Conservation (phyloP, 2,329 filamentous ascomycete species). For the Talaromyces marneffei region DNA sequence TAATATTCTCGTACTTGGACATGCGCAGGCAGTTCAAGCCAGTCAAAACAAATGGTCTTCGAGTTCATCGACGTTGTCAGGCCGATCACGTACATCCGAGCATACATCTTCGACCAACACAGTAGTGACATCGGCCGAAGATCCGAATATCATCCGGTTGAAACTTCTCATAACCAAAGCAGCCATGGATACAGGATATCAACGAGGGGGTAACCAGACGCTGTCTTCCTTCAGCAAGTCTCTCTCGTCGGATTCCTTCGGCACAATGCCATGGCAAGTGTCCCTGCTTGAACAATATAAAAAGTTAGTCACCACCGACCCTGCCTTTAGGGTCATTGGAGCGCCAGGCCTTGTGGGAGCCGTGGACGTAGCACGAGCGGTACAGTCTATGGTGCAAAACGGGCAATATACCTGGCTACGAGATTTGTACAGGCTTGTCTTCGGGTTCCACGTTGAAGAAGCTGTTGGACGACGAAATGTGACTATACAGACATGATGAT, state of each 20-base stretch:
- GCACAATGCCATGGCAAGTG: constrained; percentile 62
- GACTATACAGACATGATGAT: constrained; percentile 29
- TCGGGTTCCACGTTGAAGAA: constrained; percentile 77
- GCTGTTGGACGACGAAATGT: constrained; percentile 61
- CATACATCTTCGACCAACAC: constrained; percentile 43
- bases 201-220: constrained; percentile 52
- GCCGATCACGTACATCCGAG: constrained; percentile 63
- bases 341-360: constrained; percentile 44
- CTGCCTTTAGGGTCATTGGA: constrained; percentile 51
- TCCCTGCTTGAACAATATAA: constrained; percentile 73
- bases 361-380: constrained; percentile 72
- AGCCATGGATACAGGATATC: constrained; percentile 77
- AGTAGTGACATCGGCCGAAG: constrained; percentile 51
- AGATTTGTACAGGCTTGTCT: constrained; percentile 78
- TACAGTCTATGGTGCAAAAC: constrained; percentile 66
- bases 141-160: constrained; percentile 68
- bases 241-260: constrained; percentile 72
- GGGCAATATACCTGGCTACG: constrained; percentile 72
- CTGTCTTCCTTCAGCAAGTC: constrained; percentile 71
- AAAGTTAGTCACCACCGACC: constrained; percentile 68
- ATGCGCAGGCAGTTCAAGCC: constrained; percentile 50
- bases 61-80: constrained; percentile 69
- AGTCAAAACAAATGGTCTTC: constrained; percentile 61
- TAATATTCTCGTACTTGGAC: constrained; percentile 82
- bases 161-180: constrained; percentile 78